Base-by-base conservation (phyloP, 495 filamentous ascomycete genomes). In the Penicillium diatomitis region DNA sequence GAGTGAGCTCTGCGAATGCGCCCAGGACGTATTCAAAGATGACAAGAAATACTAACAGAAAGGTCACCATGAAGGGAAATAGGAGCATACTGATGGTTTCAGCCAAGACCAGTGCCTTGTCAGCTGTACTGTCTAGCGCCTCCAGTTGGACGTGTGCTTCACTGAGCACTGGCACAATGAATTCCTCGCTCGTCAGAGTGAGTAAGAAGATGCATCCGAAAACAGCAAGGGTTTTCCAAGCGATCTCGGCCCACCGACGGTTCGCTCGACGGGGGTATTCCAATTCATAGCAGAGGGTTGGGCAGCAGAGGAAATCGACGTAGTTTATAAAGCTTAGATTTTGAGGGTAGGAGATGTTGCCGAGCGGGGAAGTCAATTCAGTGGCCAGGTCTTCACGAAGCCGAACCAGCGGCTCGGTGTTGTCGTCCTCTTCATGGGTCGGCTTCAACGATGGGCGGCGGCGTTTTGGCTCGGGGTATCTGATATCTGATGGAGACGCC, bases 11-110 rank as follows among this genome's bases (percentile, higher is more conserved):
- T 7, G 89, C 92, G 58, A 94, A 96, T 34, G 90, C 90, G 43
- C 92, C 92, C 28, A 96, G 79, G 2, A 96, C 76, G 61, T 97
- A 98, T 64, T 98, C 92, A 65, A 98, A 98, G 58, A 97, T 92
- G 56, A 95, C 88, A 44, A 95, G 81, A 74, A 98, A 98, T 8
- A 96, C 86, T 8, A 98, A 80, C 20, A 98, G 68, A 67, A 98
- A 91, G 28, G 87, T 94, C 41, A 97, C 75, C 88, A 96, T 96
- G 69, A 96, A 98, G 2, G 92, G 92, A 67, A 96, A 97, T 6
- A 98, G 75, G 27, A 98, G 81, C 75, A 88, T 81, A 53, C 85
- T 90, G 55, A 96, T 92, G n/a, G 84, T 90, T 71, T 98, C 92
- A 28, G 86, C 79, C 12, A 98, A 74, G 57, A 96, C 81, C 38